Evolutionary conservation across 805 yeast genomes (phyloP).

Genomic region (Kodamaea fukazawae): DNA sequence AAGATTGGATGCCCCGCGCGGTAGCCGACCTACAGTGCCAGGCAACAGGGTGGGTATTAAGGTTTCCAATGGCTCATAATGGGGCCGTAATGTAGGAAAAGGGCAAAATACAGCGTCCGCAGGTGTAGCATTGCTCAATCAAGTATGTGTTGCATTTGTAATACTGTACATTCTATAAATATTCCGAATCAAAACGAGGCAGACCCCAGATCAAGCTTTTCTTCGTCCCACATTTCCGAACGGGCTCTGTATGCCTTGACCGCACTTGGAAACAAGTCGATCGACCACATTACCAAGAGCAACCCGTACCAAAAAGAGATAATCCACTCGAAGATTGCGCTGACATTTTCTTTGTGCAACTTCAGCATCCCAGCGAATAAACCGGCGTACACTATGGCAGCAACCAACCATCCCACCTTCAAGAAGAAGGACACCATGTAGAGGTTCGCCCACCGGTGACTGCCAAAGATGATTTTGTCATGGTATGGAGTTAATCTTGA

Average conservation of each 20-base stretch:
- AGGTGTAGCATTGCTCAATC: too few species aligned
- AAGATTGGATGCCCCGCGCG: too few species aligned
- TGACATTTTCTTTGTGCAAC: slow-evolving; percentile 37
- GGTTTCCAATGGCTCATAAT: too few species aligned
- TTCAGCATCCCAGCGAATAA: slow-evolving; percentile 54
- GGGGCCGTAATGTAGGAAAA: too few species aligned
- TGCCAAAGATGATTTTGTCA: slow-evolving; percentile 40
- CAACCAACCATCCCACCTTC: slow-evolving; percentile 63
- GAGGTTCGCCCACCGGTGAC: slow-evolving; percentile 33
- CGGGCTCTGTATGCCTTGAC: slow-evolving; percentile 2
- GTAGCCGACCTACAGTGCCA: too few species aligned
- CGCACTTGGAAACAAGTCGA: slow-evolving; percentile 59
- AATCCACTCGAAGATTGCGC: slow-evolving; percentile 81
- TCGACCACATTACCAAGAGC: slow-evolving; percentile 57
- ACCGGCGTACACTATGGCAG: slow-evolving; percentile 67
- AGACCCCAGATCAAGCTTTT: too few species aligned
- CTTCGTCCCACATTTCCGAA: not conserved
- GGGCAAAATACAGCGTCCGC: too few species aligned
- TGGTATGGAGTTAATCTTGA: slow-evolving; percentile 36
- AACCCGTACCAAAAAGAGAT: slow-evolving; percentile 83
- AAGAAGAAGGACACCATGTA: slow-evolving; percentile 48
- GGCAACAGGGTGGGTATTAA: too few species aligned
- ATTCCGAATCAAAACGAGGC: too few species aligned
- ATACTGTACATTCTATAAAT: too few species aligned
- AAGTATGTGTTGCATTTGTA: too few species aligned